These are phyloP conservation scores for Exophiala viscosa DNA, from an alignment of 2,329 filamentous ascomycete genomes.

Conservation along the genomic window DNA sequence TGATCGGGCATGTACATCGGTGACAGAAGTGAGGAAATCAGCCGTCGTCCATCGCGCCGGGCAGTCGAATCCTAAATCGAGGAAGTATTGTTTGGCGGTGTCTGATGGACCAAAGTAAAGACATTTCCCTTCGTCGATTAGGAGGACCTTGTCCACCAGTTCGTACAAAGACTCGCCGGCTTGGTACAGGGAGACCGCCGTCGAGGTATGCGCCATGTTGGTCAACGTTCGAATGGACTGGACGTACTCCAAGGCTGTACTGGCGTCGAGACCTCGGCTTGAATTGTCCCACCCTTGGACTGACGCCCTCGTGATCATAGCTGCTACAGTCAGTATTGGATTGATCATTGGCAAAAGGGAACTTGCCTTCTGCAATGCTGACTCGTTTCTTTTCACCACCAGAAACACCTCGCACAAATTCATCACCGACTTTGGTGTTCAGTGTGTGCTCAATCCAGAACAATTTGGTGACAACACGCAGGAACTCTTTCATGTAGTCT, in stretches of 20 bases:
- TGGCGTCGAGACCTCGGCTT: constrained; percentile 69
- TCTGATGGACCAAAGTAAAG: constrained; percentile 66
- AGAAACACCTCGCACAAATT: constrained; percentile 67
- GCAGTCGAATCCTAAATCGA: constrained; percentile 68
- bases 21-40: constrained; percentile 76
- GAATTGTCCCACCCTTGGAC: constrained; percentile 74
- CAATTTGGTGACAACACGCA: constrained; percentile 65
- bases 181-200: constrained; percentile 68
- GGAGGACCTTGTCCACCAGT: constrained; percentile 64
- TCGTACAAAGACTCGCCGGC: constrained; percentile 52
- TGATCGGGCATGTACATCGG: constrained; percentile 51
- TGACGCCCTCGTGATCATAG: constrained; percentile 62
- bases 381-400: constrained; percentile 76
- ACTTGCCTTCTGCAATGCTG: constrained; percentile 16
- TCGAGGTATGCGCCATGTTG: constrained; percentile 60
- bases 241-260: constrained; percentile 70
- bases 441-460: constrained; percentile 71
- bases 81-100: constrained; percentile 65
- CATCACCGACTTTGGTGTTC: constrained; percentile 70
- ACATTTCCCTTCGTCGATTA: constrained; percentile 66
- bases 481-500: constrained; percentile 60
- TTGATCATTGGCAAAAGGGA: constrained; percentile 44
- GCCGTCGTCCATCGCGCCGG: constrained; percentile 68
- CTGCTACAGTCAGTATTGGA: constrained; percentile 59
- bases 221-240: constrained; percentile 62